phyloP scores from a whole-genome alignment of 108 stramenopile genomes.

The Seminavis robusta region DNA sequence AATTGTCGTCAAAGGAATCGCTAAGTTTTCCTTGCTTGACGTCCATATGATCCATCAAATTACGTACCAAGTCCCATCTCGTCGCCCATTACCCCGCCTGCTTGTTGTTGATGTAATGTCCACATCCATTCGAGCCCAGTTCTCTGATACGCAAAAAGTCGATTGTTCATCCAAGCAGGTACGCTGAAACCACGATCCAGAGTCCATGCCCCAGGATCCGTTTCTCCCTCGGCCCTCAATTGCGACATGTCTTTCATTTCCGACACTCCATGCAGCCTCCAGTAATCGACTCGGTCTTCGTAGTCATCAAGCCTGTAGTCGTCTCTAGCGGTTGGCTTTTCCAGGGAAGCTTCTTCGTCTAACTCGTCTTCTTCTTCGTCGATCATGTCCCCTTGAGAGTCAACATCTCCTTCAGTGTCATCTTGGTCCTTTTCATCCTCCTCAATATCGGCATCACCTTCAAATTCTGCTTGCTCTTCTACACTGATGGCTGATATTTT shows the following conservation, averaged over 20 bases:
- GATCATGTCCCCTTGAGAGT: slow-evolving; percentile 1
- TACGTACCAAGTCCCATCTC: slow-evolving; percentile 76
- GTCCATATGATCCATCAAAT: slow-evolving; percentile 18
- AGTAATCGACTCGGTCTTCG: slow-evolving; percentile 80
- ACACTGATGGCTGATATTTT: neutral
- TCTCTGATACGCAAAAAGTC: slow-evolving; percentile 81
- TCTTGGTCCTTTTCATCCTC: neutral
- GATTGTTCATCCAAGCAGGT: slow-evolving; percentile 81
- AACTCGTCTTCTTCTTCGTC: neutral
- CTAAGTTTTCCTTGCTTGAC: too few species aligned
- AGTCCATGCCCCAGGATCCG: slow-evolving; percentile 53
- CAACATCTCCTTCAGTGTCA: neutral
- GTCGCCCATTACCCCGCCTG: slow-evolving; percentile 92
- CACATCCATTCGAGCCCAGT: slow-evolving; percentile 92
- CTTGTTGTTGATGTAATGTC: slow-evolving; percentile 89
- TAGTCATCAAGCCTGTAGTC: slow-evolving; percentile 73
- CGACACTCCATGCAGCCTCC: slow-evolving; percentile 62
- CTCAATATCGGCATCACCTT: too few species aligned
- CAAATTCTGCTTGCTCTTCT: too few species aligned
- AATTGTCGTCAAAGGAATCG: neutral
- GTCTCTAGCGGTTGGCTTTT: slow-evolving; percentile 37
- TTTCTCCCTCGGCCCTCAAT: slow-evolving; percentile 50
- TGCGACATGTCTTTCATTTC: slow-evolving; percentile 72
- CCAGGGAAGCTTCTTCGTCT: neutral
- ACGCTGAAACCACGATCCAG: slow-evolving; percentile 69